Conservation (phyloP, 2,329 filamentous ascomycete species). For the Elsinoe fawcettii region DNA sequence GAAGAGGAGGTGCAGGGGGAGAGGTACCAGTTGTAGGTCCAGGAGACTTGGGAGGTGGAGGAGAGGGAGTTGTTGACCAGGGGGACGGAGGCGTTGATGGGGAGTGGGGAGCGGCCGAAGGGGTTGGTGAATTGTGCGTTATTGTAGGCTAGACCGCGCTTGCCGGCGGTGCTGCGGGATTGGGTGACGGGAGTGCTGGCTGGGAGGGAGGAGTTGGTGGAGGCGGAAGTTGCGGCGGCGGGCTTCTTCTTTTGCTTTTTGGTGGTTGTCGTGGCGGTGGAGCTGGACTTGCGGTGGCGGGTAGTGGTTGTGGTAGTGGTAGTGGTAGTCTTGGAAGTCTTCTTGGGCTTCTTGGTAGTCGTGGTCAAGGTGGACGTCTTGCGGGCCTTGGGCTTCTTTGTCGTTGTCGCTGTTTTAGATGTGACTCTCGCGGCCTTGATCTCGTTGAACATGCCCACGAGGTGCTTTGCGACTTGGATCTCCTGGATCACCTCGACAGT, state of each 20-base stretch:
- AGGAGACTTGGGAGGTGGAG: constrained; percentile 22
- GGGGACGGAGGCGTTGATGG: constrained; percentile 50
- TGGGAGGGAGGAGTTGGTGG: neutral
- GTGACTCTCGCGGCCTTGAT: constrained; percentile 33
- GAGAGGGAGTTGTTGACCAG: constrained; percentile 32
- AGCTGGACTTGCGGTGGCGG: neutral
- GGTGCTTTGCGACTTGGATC: neutral
- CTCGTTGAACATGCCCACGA: constrained; percentile 14
- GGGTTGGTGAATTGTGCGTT: constrained; percentile 30
- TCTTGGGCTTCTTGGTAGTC: neutral
- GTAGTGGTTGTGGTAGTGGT: neutral
- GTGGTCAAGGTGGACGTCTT: constrained; percentile 2
- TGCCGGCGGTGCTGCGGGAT: constrained; percentile 27
- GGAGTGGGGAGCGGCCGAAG: constrained; percentile 53
- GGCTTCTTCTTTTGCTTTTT: neutral
- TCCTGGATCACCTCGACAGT: constrained; percentile 4
- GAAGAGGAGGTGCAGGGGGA: constrained; percentile 13
- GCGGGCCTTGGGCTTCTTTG: constrained; percentile 21
- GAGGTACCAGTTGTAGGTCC: constrained; percentile 26
- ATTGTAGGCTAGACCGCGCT: constrained; percentile 62
- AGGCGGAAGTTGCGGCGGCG: neutral
- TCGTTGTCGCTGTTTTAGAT: constrained; percentile 38
- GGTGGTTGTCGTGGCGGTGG: neutral
- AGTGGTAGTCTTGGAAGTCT: neutral
- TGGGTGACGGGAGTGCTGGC: neutral